Evolutionary conservation across 2,329 filamentous ascomycete genomes (phyloP).

Genomic region (Aspergillus ochraceoroseus): DNA sequence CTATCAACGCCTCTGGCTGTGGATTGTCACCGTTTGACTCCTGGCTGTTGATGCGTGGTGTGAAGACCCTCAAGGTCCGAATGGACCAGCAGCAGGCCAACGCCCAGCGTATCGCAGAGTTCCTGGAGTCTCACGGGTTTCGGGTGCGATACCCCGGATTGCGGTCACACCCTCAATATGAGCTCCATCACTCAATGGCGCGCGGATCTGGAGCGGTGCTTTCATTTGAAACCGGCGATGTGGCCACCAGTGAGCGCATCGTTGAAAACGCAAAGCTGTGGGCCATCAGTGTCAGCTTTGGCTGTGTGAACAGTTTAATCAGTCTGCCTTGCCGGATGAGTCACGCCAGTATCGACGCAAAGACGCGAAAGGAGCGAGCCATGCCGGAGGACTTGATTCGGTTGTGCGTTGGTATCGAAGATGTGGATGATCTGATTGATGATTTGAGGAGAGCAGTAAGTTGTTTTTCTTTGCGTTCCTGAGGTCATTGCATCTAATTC

Average conservation of each 20-base stretch:
- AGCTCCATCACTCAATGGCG: conserved; percentile 92
- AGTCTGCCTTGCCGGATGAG: conserved; percentile 99
- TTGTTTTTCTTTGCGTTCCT: conserved; percentile 25
- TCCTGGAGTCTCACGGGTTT: conserved; percentile 87
- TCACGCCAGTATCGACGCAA: conserved; percentile 94
- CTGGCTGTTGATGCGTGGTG: conserved; percentile 87
- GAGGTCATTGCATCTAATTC: background rate
- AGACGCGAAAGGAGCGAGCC: conserved; percentile 79
- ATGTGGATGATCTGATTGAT: conserved; percentile 84
- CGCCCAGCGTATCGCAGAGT: conserved; percentile 83
- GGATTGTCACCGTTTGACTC: conserved; percentile 92
- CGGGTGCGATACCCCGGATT: conserved; percentile 91
- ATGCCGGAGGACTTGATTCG: conserved; percentile 97
- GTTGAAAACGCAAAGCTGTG: conserved; percentile 88
- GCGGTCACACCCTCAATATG: conserved; percentile 92
- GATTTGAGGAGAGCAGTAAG: conserved; percentile 85
- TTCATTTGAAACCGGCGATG: conserved; percentile 90
- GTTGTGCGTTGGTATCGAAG: conserved; percentile 93
- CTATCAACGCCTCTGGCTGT: conserved; percentile 93
- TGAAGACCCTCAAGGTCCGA: conserved; percentile 94
- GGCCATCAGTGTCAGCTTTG: conserved; percentile 95
- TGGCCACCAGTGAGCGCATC: conserved; percentile 78
- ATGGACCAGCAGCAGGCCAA: conserved; percentile 99
- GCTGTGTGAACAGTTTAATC: conserved; percentile 96
- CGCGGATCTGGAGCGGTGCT: conserved; percentile 90